Conservation (phyloP, 164 flowering plant genomes). For the Hamamelis virginiana region DNA sequence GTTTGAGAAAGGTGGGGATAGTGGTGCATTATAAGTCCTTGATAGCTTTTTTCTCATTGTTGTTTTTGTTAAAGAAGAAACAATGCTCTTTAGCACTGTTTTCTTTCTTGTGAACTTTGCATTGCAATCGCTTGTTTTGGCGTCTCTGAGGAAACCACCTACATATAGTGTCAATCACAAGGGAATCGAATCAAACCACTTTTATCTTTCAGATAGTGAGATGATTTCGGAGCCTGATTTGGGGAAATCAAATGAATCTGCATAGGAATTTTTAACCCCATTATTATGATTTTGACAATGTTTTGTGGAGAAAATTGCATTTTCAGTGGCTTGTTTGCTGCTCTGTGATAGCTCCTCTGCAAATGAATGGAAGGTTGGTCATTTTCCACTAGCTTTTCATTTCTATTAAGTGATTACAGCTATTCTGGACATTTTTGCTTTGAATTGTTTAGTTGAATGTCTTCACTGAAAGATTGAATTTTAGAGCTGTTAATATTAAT, state of each 20-base stretch:
- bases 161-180: conserved; percentile 20
- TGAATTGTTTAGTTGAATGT: no score
- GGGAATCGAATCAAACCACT: conserved; percentile 5
- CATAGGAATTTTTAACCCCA: conserved; percentile 11
- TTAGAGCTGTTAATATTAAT: no score
- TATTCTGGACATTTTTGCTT: no score
- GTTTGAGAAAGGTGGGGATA: conserved; percentile 10
- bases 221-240: background rate
- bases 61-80: conserved; percentile 31
- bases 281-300: conserved; percentile 13
- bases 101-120: conserved; percentile 15
- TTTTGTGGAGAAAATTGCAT: conserved; percentile 14
- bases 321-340: conserved; percentile 4
- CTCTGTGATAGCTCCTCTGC: conserved; percentile 15
- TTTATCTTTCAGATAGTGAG: conserved; percentile 6
- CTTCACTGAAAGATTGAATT: no score
- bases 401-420: no score
- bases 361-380: conserved; percentile 17
- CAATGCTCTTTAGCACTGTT: conserved; percentile 17
- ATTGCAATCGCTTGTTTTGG: conserved; percentile 22
- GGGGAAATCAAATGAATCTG: conserved; percentile 9
- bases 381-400: no score
- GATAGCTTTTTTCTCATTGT: conserved; percentile 26
- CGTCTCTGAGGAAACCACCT: conserved; percentile 24
- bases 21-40: conserved; percentile 18